Evolutionary conservation across 78 protist genomes (phyloP), one percentile per base, ranked within the genome.

Genomic region (Dictyostelium firmibasis): DNA sequence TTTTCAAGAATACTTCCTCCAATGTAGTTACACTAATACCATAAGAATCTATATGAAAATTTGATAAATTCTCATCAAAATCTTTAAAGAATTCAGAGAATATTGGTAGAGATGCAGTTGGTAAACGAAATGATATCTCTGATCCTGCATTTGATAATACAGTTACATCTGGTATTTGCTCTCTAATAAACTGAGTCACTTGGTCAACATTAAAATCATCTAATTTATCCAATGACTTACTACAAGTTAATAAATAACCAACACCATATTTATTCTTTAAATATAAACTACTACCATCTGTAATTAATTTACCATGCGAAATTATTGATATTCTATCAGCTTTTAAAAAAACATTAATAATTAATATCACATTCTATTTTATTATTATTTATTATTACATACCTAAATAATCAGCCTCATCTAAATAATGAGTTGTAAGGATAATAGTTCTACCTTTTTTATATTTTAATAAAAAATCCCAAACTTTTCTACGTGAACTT

Each of bases 181-280:
- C 29, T 33, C 74, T 8, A 23, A 89, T 47, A 50, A 89, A 89
- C 5, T 89, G 25, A 6, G 60, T 44, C 4, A 89, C 87, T 29
- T 41, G 41, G 14, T n/a, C 29, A 23, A 82, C 27, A 33, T 69
- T 69, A 14, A 72, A 72, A 2, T 72, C 14, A 13, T 72, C 79
- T 5, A 72, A 18, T n/a, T 67, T 50, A 27, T 16, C 35, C 10
- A 76, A 25, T 3, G 36, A 29, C 20, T 89, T 89, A 1, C 83
- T 77, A 50, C 70, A 31, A 0, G 94, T 89, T 33, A 89, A 70
- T 10, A 89, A 31, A 70, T 89, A 89, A n/a, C 94, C 94, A 69
- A 79, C 76, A 69, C 94, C 94, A 89, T 79, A 89, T 67, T 81
- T 89, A 74, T 89, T 89, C 60, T 89, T 89, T 20, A 89, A 47